Evolutionary conservation across 2,329 filamentous ascomycete species (phyloP), one percentile per base, ranked within the genome.

Genomic region (Pseudogymnoascus sp.): DNA sequence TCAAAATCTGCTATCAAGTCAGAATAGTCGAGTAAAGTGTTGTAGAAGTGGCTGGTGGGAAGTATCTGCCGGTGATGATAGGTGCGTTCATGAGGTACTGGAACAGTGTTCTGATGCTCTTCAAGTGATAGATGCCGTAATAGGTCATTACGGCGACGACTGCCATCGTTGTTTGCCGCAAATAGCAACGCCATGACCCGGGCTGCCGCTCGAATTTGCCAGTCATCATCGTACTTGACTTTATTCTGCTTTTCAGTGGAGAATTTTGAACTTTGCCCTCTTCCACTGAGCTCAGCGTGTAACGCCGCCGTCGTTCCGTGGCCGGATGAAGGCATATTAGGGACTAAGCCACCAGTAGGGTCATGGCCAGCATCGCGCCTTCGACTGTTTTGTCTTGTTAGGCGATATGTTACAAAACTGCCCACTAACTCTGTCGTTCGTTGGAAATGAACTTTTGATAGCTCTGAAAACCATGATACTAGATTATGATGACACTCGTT

Each of bases 1-100:
- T 96, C 91, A 70, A 96, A 96, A 73, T 97, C 93, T 0, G 84
- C 84, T 57, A 95, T 84, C 6, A 96, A 80, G 71, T 96, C 91
- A n/a, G 87, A 85, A 69, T 91, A 91, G 72, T 97, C 93, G 9
- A 96, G 82, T 65, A 96, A 78, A 1, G 89, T 89, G 71, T 91
- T 92, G 75, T 96, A 97, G 72, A 96, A 97, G 69, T 91, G 87
- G 69, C 86, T 93, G 4, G 89, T 91, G 0, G 91, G 86, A 28
- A 96, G 76, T 42, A 93, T 80, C 70, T 90, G 88, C 0, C 86
- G 86, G 66, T 83, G 79, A 19, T 74, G 75, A 67, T 77, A 77
- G 2, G 78, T 79, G 64, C 77, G 77, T 40, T 77, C 75, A 65
- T 74, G 70, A 9, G 28, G 50, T 21, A 21, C 19, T 35, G 50